A percentile compares a stretch with the other conserved stretches of the same genome.
Evolutionary conservation across 169 alveolate species (phyloP).

Genomic region (Babesia sp.): DNA sequence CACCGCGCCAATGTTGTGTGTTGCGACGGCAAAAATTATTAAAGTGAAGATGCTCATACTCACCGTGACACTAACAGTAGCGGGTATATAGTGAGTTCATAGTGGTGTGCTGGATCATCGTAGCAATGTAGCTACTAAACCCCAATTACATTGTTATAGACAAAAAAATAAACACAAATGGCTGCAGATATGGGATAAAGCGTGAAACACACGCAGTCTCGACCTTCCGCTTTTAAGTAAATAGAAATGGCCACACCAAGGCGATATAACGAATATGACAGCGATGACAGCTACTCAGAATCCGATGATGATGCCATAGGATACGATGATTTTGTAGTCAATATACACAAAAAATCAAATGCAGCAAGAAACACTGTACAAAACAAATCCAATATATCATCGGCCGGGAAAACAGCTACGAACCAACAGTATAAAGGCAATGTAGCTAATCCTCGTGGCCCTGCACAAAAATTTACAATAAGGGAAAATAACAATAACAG

Average conservation of each 20-base stretch:
- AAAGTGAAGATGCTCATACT: background rate
- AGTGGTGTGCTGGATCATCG: background rate
- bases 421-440: background rate
- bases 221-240: background rate
- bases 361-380: background rate
- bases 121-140: too few species aligned
- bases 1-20: background rate
- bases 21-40: background rate
- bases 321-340: conserved; percentile 35
- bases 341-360: conserved; percentile 12
- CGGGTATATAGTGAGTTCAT: background rate
- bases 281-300: background rate
- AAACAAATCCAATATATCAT: background rate
- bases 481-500: too few species aligned
- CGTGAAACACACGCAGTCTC: too few species aligned
- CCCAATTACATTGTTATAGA: too few species aligned
- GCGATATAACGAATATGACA: background rate
- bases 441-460: background rate
- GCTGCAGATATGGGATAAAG: too few species aligned
- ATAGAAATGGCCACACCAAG: background rate
- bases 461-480: too few species aligned
- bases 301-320: conserved; percentile 6
- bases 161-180: too few species aligned
- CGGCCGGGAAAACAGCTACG: background rate
- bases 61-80: background rate